phyloP scores from a whole-genome alignment of 139 green algal species.

The Monoraphidium neglectum region DNA sequence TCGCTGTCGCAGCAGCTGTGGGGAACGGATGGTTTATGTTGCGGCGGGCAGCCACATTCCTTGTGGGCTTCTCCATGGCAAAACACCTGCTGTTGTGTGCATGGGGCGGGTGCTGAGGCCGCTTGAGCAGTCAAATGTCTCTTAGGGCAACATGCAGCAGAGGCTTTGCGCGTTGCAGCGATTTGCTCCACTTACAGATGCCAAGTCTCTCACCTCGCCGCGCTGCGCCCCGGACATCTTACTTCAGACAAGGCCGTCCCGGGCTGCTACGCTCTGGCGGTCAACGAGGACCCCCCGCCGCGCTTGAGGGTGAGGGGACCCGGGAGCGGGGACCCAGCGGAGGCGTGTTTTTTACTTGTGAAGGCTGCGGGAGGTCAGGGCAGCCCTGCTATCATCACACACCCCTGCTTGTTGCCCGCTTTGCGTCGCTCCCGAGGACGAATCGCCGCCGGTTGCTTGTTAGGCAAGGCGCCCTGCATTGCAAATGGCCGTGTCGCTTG shows the following conservation, averaged over 20 bases:
- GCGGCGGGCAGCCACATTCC: not conserved
- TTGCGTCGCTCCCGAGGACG: not conserved
- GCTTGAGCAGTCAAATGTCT: not conserved
- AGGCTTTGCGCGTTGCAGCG: not conserved
- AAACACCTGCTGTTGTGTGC: no score
- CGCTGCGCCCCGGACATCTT: no score
- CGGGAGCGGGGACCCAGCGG: not conserved
- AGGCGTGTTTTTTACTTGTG: not conserved
- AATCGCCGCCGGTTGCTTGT: not conserved
- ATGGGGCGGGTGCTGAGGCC: no score
- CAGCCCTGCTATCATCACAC: no score
- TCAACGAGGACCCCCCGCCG: constrained; percentile 30
- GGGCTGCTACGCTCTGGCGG: constrained; percentile 41
- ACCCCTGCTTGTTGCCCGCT: not conserved
- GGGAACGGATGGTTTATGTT: not conserved
- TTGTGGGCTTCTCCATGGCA: no score
- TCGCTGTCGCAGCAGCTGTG: not conserved
- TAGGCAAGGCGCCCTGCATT: not conserved
- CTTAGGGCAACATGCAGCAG: not conserved
- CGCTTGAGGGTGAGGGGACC: constrained; percentile 15
- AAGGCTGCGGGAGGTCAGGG: not conserved
- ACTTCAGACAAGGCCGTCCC: constrained; percentile 37
- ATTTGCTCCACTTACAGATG: no score
- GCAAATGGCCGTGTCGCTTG: no score
- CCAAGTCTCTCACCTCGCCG: no score